Conservation (phyloP, 2,329 filamentous ascomycete genomes). For the Penicillium frequentans region DNA sequence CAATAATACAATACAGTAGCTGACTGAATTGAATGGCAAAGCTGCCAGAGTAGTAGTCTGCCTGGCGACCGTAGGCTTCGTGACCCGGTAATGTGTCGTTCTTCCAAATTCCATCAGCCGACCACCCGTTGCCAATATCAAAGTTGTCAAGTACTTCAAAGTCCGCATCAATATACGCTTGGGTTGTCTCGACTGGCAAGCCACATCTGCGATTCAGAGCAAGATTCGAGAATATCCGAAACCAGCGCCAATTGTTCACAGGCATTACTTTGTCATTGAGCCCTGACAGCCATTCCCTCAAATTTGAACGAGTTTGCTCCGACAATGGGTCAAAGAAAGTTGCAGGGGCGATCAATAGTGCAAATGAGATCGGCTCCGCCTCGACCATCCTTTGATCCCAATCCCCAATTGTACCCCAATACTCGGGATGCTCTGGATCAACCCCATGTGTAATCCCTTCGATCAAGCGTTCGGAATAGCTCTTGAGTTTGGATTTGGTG, state of each 20-base stretch:
- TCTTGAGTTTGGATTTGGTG: neutral
- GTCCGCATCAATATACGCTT: neutral
- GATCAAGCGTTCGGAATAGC: neutral
- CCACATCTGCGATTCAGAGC: neutral
- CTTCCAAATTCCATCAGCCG: neutral
- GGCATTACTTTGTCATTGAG: neutral
- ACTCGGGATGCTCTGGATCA: neutral
- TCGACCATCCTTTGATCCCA: neutral
- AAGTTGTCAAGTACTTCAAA: neutral
- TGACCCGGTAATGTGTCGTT: neutral
- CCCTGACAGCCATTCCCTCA: neutral
- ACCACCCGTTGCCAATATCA: neutral
- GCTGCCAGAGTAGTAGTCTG: neutral
- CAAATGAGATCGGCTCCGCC: neutral
- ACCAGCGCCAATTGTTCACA: neutral
- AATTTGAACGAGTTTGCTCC: neutral
- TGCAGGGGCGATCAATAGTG: neutral
- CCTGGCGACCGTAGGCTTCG: neutral
- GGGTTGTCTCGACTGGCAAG: neutral
- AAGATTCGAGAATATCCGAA: neutral
- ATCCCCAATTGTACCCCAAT: neutral
- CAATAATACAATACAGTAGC: neutral
- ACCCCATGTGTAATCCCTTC: neutral
- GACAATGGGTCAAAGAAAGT: neutral
- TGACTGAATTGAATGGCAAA: neutral